phyloP scores from a whole-genome alignment of 345 rosid genomes.

The Hibiscus mutabilis region DNA sequence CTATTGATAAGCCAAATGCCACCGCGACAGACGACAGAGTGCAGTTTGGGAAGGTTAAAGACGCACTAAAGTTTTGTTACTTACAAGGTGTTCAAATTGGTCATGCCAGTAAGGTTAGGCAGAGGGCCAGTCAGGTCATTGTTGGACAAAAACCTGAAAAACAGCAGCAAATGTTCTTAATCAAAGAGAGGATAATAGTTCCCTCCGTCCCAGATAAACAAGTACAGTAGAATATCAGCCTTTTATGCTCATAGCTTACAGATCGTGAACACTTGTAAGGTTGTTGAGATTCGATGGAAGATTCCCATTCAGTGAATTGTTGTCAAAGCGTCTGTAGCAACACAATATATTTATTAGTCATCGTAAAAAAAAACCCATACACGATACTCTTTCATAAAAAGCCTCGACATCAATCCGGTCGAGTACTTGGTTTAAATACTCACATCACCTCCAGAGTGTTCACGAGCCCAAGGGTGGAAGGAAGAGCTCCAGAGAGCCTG shows the following conservation, averaged over 20 bases:
- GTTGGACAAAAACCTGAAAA: slow-evolving; percentile 66
- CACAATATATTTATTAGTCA: slow-evolving; percentile 3
- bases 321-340: slow-evolving; percentile 67
- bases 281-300: slow-evolving; percentile 54
- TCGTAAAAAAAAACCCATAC: neutral
- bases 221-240: neutral
- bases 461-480: slow-evolving; percentile 60
- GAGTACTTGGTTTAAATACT: slow-evolving; percentile 28
- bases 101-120: slow-evolving; percentile 56
- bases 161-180: neutral
- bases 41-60: neutral
- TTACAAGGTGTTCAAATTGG: slow-evolving; percentile 55
- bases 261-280: slow-evolving; percentile 41
- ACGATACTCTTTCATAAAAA: neutral
- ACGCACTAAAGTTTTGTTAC: slow-evolving; percentile 17
- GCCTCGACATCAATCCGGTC: neutral
- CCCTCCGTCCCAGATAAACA: neutral
- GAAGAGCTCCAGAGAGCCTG: slow-evolving; percentile 48
- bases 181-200: neutral
- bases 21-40: neutral
- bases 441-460: slow-evolving; percentile 53
- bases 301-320: slow-evolving; percentile 42
- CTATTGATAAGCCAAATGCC: neutral
- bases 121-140: slow-evolving; percentile 48
- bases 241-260: slow-evolving; percentile 47